Evolutionary conservation across 192 early-diverging fungal genomes (phyloP), one percentile per base, ranked within the genome.

Genomic region (Nowakowskiella sp.): DNA sequence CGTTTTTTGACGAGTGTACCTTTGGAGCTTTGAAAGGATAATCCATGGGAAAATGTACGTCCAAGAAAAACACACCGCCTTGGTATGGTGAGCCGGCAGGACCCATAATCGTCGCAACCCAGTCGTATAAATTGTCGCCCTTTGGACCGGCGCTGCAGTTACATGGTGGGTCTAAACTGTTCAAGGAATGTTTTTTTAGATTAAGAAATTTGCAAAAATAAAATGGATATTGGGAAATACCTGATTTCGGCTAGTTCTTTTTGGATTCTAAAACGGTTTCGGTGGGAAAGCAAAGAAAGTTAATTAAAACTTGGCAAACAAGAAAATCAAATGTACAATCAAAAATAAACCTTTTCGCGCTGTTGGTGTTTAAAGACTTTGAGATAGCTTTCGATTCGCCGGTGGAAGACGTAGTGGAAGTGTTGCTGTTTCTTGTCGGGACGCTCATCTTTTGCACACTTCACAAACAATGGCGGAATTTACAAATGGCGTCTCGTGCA

Each of bases 11-110:
- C 31, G 9, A 4, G 24, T 44, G 31, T 58, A 90, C 83, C 70
- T 92, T 91, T 68, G 94, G 92, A 36, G 94, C 87, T 62, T 90
- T 90, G 74, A 94, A 97, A 16, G 94, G 92, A 62, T 97, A 97
- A 24, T 94, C 87, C 64, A 84, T 80, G 29, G 92, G 88, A 50
- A 97, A 93, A 52, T 78, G 70, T 53, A 97, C 89, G 52, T 94
- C 91, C 26, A 97, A 70, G 60, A 94, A 94, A 71, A 93, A 97
- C 25, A 92, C 81, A 4, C 94, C 94, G 21, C 84, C 81, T 5
- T 47, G 57, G 59, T 97, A 97, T 6, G 94, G 92, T 23, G 88
- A 90, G 32, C 80, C 89, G 49, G 75, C 68, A 6, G 94, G 94
- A 5, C 94, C 94, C 34, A 82, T 77, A 53, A 97, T 91, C 2